Evolutionary conservation across 129 eudicot genomes (phyloP).

Genomic region (Chrysanthemum makinoi): DNA sequence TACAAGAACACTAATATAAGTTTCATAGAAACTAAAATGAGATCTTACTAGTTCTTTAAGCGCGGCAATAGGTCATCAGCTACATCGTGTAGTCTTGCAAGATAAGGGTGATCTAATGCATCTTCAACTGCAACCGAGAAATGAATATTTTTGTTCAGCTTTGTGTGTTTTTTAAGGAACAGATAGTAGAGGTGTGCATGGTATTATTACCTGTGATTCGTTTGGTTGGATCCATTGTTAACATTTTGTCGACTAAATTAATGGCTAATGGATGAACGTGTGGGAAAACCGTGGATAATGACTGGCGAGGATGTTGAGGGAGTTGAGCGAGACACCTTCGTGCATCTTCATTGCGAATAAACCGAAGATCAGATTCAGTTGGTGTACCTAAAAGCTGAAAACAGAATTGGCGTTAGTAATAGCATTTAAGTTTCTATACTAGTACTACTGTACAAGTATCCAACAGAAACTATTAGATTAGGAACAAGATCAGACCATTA

Average conservation of each 20-base stretch:
- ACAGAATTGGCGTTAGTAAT: not conserved
- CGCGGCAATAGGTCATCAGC: constrained; percentile 49
- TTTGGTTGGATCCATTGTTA: constrained; percentile 69
- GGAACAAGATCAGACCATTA: too few species aligned
- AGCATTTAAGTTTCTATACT: not conserved
- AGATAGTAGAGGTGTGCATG: not conserved
- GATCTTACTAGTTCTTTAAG: too few species aligned
- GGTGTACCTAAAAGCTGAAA: constrained; percentile 83
- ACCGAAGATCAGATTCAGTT: constrained; percentile 71
- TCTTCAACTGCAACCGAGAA: constrained; percentile 60
- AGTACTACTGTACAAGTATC: not conserved
- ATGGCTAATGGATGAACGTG: constrained; percentile 81
- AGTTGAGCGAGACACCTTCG: constrained; percentile 74
- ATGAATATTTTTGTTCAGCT: constrained; percentile 14
- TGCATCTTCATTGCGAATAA: constrained; percentile 75
- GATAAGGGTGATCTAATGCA: constrained; percentile 91
- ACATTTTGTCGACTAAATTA: constrained; percentile 83
- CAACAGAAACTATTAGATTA: not conserved
- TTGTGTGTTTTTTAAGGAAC: not conserved
- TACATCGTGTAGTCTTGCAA: constrained; percentile 74
- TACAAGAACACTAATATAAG: too few species aligned
- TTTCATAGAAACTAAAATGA: too few species aligned
- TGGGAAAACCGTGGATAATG: constrained; percentile 56
- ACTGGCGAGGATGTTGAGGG: constrained; percentile 68
- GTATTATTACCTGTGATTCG: constrained; percentile 71